These are phyloP conservation scores for Coemansia sp. DNA, from an alignment of 192 early-diverging fungal species.

Conservation along the genomic window DNA sequence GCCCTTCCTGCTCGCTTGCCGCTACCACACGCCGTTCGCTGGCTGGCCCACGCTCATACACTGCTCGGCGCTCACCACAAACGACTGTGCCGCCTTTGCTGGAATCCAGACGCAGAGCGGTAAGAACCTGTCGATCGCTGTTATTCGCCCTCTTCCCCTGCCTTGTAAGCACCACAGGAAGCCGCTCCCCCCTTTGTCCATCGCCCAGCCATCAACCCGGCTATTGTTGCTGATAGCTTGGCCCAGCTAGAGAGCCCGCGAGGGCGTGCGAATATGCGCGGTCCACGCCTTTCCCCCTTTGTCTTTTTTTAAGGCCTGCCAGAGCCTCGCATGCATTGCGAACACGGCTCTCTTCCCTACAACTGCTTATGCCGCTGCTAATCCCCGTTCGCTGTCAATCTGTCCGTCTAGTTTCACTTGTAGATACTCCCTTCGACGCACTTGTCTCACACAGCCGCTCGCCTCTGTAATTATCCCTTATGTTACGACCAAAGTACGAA, in stretches of 20 bases:
- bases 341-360: not conserved
- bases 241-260: not conserved
- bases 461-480: slow-evolving; percentile 5
- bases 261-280: not conserved
- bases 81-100: not conserved
- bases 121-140: not conserved
- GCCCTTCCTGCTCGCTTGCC: not conserved
- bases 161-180: not conserved
- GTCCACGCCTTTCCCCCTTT: not conserved
- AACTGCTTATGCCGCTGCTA: not conserved
- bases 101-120: slow-evolving; percentile 1
- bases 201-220: not conserved
- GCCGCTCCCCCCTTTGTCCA: not conserved
- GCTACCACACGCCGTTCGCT: not conserved
- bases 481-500: slow-evolving; percentile 50
- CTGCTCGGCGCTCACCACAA: not conserved
- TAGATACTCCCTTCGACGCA: not conserved
- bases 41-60: not conserved
- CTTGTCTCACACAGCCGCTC: not conserved
- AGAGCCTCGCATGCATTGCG: too few species aligned
- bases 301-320: not conserved
- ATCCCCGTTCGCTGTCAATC: not conserved
- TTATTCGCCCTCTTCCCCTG: too few species aligned
- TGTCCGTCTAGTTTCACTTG: not conserved
- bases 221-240: not conserved